Base-by-base conservation (phyloP, 805 yeast species). In the Pichia scutulata region DNA sequence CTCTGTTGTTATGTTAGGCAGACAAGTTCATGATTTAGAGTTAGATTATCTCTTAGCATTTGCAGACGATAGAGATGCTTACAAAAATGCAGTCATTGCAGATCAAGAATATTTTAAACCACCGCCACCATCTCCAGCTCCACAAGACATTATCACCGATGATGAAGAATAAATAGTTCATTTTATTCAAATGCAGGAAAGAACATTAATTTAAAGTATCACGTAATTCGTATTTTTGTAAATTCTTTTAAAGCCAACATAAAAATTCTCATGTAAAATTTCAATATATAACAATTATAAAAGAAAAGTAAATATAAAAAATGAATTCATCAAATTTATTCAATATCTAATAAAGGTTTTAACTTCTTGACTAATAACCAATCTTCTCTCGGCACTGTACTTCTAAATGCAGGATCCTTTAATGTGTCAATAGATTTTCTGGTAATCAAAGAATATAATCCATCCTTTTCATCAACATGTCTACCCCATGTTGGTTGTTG, bases 401-500 rank as follows among this genome's bases (percentile, higher is more conserved):
- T 92, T 70, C 99, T 81, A 82, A 93, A 93, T 4, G 98, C 97
- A 41, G 96, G 95, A 63, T 93, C 99, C 73, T 93, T 93, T 77
- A 93, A 81, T n/a, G 96, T 86, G 67, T 93, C 97, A 60, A 93
- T 90, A 36, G 96, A 86, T 69, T 76, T 86, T 76, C 99, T 82
- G 13, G 93, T 66, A 56, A 93, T 79, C 72, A 86, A 76, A n/a
- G 99, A 92, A 71, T 90, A 93, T 65, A 93, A 74, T 43, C 79
- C 76, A 69, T 93, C 99, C 52, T 80, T 74, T 71, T 93, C 99
- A 68, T 89, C 96, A 60, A 93, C 95, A 66, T 93, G 99, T 74
- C 99, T 88, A 56, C 99, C 99, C 98, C 98, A 93, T 14, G 88
- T 83, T 49, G 99, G 98, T 72, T 89, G 96, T 57, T 87, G 92